These are phyloP conservation scores for Atkinsonella texensis DNA, from an alignment of 2,329 filamentous ascomycete species.

Conservation along the genomic window DNA sequence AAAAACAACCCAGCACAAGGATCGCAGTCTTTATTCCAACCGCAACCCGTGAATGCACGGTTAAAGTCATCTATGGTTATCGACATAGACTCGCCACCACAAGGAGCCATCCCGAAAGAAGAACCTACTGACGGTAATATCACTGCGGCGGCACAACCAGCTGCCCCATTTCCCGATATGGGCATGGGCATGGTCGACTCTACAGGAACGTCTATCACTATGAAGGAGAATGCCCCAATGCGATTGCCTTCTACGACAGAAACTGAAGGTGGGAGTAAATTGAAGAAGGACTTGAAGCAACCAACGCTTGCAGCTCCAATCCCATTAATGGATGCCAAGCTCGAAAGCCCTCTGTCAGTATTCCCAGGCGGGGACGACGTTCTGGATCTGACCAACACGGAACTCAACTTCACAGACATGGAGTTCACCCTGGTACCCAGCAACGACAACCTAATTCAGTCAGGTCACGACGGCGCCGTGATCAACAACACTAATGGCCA, in stretches of 20 bases:
- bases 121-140: slow-evolving; percentile 23
- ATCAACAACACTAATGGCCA: slow-evolving; percentile 19
- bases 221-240: slow-evolving; percentile 11
- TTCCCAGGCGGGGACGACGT: slow-evolving; percentile 9
- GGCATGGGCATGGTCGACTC: slow-evolving; percentile 26
- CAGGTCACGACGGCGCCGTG: slow-evolving; percentile 1
- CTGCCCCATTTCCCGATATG: slow-evolving; percentile 47
- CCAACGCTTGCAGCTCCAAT: slow-evolving; percentile 16
- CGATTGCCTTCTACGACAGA: not conserved
- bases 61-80: slow-evolving; percentile 24
- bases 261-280: not conserved
- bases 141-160: slow-evolving; percentile 17
- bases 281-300: slow-evolving; percentile 16
- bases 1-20: slow-evolving; percentile 14
- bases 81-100: slow-evolving; percentile 24
- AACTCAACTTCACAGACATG: slow-evolving; percentile 44
- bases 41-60: slow-evolving; percentile 22
- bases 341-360: slow-evolving; percentile 13
- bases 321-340: slow-evolving; percentile 16
- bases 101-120: slow-evolving; percentile 11
- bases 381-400: slow-evolving; percentile 17
- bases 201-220: slow-evolving; percentile 7
- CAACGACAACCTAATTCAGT: slow-evolving; percentile 17
- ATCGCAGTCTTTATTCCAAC: slow-evolving; percentile 4
- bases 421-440: slow-evolving; percentile 40